These are phyloP conservation scores for Dictyostelium purpureum DNA, from an alignment of 78 protist species.

Conservation along the genomic window DNA sequence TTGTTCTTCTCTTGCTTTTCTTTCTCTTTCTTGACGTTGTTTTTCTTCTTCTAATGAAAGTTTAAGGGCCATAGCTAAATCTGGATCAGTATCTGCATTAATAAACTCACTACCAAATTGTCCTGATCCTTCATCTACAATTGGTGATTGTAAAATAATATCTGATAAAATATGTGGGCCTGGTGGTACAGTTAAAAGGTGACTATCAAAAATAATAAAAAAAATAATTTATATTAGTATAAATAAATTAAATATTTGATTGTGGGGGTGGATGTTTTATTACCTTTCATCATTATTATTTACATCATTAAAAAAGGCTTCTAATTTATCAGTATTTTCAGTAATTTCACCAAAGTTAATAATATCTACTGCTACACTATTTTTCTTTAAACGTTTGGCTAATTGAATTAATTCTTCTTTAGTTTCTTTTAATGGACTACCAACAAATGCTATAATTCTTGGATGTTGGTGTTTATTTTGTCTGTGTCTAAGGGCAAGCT, in stretches of 20 bases:
- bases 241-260: not conserved
- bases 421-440: constrained; percentile 87
- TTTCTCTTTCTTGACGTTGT: constrained; percentile 87
- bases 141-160: constrained; percentile 82
- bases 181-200: constrained; percentile 91
- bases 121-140: constrained; percentile 67
- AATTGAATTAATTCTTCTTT: constrained; percentile 76
- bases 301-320: constrained; percentile 90
- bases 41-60: constrained; percentile 94
- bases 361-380: constrained; percentile 92
- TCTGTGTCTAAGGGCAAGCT: constrained; percentile 93
- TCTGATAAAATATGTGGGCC: constrained; percentile 92
- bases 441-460: constrained; percentile 94
- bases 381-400: constrained; percentile 94
- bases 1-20: constrained; percentile 43
- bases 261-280: too few relatives aligned
- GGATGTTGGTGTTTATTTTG: constrained; percentile 93
- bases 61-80: constrained; percentile 94
- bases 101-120: constrained; percentile 56
- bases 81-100: constrained; percentile 86
- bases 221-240: not conserved
- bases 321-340: constrained; percentile 89
- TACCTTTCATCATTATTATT: constrained; percentile 90
- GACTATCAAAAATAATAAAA: constrained; percentile 27
- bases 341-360: constrained; percentile 93